Base-by-base conservation (phyloP, 257 asterid species). In the Ballota nigra region DNA sequence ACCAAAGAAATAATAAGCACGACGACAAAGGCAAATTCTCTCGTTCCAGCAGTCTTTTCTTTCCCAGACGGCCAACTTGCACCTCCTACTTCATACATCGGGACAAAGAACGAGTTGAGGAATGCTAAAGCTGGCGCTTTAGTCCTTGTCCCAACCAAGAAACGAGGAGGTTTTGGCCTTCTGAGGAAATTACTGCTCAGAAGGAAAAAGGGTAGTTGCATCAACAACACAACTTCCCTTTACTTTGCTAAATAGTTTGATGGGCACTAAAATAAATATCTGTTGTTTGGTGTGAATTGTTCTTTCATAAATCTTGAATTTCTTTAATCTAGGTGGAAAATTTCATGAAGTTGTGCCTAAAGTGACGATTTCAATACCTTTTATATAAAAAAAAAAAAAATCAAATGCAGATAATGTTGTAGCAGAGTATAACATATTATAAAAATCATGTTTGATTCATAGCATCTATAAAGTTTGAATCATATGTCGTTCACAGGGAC, bases 171-270 rank as follows among this genome's bases (percentile, higher is more conserved):
- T 31, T 8, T 83, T 10, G 77, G 88, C 47, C 81, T 89, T 78
- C 86, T 88, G 69, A 86, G 84, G 65, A 94, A 86, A 82, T 71
- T 93, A 4, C 82, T 94, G 62, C 77, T 94, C n/a, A 77, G 89
- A 70, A 89, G 78, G 89, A 88, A 78, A 78, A 84, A 77, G 47
- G 64, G 78, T 59, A 74, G 86, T 75, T 57, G 71, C 71, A 57
- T 63, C 70, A 83, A 79, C 78, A 89, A 63, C 49, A 45, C 66
- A 31, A 29, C 80, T 33, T 73, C 81, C 43, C 56, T 84, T 70
- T 80, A 82, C 74, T 80, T 77, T 23, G 79, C 86, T 59, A 76
- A 83, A 33, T 62, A 28, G 40, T 66, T 58, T 8, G 28, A 49
- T 22, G 16, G n/a, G 28, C 55, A 6, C 29, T 52, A 70, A 62